phyloP scores from a whole-genome alignment of 805 yeast genomes.

The Wickerhamiella nectarea region DNA sequence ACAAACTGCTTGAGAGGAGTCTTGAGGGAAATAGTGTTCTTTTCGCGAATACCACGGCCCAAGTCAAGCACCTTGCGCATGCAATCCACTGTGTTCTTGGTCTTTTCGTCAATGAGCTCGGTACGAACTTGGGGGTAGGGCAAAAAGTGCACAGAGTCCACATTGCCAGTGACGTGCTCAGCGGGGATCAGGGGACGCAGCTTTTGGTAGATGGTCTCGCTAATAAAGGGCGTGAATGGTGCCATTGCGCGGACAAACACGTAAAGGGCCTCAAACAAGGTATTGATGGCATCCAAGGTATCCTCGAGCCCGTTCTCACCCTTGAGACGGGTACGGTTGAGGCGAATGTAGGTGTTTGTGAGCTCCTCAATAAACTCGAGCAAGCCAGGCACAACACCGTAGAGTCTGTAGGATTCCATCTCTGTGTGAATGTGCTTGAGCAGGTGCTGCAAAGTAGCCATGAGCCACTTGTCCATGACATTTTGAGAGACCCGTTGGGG shows the following conservation, averaged over 20 bases:
- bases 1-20: slow-evolving; percentile 85
- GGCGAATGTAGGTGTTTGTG: slow-evolving; percentile 98
- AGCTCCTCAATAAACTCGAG: slow-evolving; percentile 80
- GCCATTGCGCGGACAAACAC: slow-evolving; percentile 93
- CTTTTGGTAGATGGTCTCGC: slow-evolving; percentile 78
- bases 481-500: slow-evolving; percentile 52
- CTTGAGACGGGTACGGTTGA: slow-evolving; percentile 95
- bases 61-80: slow-evolving; percentile 95
- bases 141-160: slow-evolving; percentile 85
- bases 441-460: slow-evolving; percentile 91
- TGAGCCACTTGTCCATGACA: slow-evolving; percentile 95
- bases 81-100: slow-evolving; percentile 79
- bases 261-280: slow-evolving; percentile 78
- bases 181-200: slow-evolving; percentile 42
- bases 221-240: slow-evolving; percentile 93
- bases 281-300: slow-evolving; percentile 74
- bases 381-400: slow-evolving; percentile 90
- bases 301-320: slow-evolving; percentile 83
- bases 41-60: slow-evolving; percentile 94
- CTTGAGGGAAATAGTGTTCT: slow-evolving; percentile 84
- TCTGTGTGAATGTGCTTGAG: slow-evolving; percentile 75
- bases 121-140: slow-evolving; percentile 74
- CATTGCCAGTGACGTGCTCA: slow-evolving; percentile 35
- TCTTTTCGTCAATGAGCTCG: slow-evolving; percentile 66
- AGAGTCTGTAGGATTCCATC: slow-evolving; percentile 80